Evolutionary conservation across 441 rosid species (phyloP), one percentile per base, ranked within the genome.

Genomic region (Populus hybrid): DNA sequence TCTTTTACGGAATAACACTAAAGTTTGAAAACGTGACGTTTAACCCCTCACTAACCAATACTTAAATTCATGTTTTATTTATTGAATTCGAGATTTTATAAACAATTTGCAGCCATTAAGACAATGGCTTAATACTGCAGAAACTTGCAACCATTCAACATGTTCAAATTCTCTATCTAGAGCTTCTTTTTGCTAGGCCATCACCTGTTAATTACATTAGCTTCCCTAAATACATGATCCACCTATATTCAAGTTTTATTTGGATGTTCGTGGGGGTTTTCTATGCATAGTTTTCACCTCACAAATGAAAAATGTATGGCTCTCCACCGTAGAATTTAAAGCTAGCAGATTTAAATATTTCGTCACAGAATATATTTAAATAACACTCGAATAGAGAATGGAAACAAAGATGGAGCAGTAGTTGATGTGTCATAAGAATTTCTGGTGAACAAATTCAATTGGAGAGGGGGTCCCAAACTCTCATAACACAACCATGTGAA

Each of bases 391-490:
- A 16, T 0, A 14, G 59, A 50, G 57, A 50, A 50, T 50, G 0
- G 2, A 16, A 50, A 50, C 59, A 16, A 50, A 50, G 59, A 50
- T 50, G 59, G 67, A 26, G 32, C 67, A 64, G 30, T 23, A 8
- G 32, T 64, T 21, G 1, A 64, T 10, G 16, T 0, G 68, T 21
- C 28, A 11, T 53, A 53, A 18, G 7, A 53, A 53, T 16, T 53
- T 16, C 32, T 8, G 16, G 24, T 14, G 66, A 36, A 24, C 30
- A 81, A 72, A 69, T 61, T 61, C 68, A 73, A 23, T 68, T 0
- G 18, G 75, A 10, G 8, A 26, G 50, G 70, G 82, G 86, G 81
- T 68, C 86, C 86, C 84, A 74, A 80, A 68, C 73, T 83, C 79
- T 73, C 67, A 74, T 32, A 5, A 32, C 79, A 32, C 46, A 79